Evolutionary conservation across 2,329 filamentous ascomycete genomes (phyloP), one percentile per base, ranked within the genome.

Genomic region (Fusarium sp.): DNA sequence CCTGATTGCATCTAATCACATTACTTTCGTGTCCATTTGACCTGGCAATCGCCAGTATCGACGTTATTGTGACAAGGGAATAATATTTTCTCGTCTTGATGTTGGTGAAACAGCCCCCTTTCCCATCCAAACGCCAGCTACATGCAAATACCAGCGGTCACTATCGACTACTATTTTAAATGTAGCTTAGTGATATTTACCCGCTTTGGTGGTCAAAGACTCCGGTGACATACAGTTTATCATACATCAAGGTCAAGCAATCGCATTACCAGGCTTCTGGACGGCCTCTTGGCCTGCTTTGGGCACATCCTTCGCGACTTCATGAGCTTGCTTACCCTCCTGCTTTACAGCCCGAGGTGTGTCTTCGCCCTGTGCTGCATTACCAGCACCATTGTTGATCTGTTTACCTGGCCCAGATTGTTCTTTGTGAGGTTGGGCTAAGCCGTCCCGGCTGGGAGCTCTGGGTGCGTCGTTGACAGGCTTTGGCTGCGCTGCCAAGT

Each of bases 401-500:
- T 55, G 55, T 11, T 49, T 45, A n/a, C 45, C 67, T 46, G 62
- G 48, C 20, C 44, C 67, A 51, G 64, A 48, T 24, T 69, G 54
- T 30, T 48, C 64, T 25, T 71, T 68, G 18, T 61, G 65, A 9
- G 67, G 52, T 29, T 61, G 66, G 7, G 60, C 67, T 53, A 65
- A 46, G 40, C 64, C 63, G 27, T 60, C 68, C 60, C 69, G 57
- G 13, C 57, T 70, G 13, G 65, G 61, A 29, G 65, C 54, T 41
- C 74, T 70, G 34, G 51, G 69, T 48, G 57, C 48, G 18, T 67
- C 65, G 20, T 69, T 62, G 44, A 47, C 52, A 18, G 55, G 45
- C 24, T 59, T 67, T 42, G 73, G 72, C 51, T 77, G 66, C 30
- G 71, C 63, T 57, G 68, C 87, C 56, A 92, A 83, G 66, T 93